Evolutionary conservation across 495 filamentous ascomycete genomes (phyloP).

Genomic region (Penicillium subrubescens): DNA sequence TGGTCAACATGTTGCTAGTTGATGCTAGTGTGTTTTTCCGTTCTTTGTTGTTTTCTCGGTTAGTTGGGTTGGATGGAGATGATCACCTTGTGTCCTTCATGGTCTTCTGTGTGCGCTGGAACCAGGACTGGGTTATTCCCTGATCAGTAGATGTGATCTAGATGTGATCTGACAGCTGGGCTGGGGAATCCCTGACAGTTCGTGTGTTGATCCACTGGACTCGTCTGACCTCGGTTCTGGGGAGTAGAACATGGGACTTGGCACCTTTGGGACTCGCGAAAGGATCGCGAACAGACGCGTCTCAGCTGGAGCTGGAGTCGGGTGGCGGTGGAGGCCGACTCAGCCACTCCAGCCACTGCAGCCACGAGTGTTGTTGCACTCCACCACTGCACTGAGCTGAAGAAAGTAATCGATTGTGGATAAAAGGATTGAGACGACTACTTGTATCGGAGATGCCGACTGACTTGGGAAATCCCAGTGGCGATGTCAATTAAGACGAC

Average conservation of each 20-base stretch:
- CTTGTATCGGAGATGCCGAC: slow-evolving; percentile 7
- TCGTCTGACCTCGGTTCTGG: not conserved
- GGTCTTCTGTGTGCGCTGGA: slow-evolving; percentile 8
- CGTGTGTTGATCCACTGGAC: not conserved
- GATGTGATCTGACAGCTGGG: slow-evolving; percentile 9
- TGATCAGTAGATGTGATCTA: slow-evolving; percentile 16
- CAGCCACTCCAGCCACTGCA: slow-evolving; percentile 16
- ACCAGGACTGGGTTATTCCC: slow-evolving; percentile 17
- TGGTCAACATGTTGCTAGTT: slow-evolving; percentile 12
- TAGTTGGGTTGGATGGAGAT: not conserved
- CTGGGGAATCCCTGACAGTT: not conserved
- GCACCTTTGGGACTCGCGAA: not conserved
- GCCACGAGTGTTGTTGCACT: not conserved
- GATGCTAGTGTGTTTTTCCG: not conserved
- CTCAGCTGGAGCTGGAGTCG: slow-evolving; percentile 11
- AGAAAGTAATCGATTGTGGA: slow-evolving; percentile 14
- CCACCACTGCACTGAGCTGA: slow-evolving; percentile 23
- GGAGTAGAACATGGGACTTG: not conserved
- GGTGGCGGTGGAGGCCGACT: slow-evolving; percentile 15
- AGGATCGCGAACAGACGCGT: not conserved
- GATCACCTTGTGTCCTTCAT: not conserved
- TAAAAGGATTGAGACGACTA: not conserved
- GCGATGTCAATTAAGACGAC: not conserved
- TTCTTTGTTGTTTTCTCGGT: not conserved
- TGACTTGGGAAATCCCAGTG: not conserved